phyloP scores from a whole-genome alignment of 2,329 filamentous ascomycete genomes.

The Escovopsis sp. region DNA sequence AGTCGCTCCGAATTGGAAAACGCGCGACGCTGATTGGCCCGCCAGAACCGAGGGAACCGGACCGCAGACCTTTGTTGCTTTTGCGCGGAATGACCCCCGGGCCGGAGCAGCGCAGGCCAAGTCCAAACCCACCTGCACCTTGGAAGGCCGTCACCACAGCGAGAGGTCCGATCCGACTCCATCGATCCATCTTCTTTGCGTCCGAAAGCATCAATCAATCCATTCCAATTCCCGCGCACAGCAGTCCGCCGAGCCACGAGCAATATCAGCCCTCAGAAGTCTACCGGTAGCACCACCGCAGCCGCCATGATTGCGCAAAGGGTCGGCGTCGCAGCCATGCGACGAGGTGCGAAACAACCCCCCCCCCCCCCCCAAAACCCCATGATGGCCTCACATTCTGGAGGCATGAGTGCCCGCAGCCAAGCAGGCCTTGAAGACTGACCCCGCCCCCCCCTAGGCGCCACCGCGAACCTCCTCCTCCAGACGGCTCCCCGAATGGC shows the following conservation, averaged over 20 bases:
- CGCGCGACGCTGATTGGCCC: slow-evolving; percentile 22
- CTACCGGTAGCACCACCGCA: no score
- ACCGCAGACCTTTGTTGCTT: no score
- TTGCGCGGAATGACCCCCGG: no score
- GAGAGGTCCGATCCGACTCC: no score
- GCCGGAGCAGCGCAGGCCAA: no score
- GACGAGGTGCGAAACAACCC: slow-evolving; percentile 33
- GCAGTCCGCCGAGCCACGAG: no score
- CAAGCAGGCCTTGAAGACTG: not conserved
- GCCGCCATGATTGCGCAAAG: slow-evolving; percentile 40
- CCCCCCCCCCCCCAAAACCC: slow-evolving; percentile 2
- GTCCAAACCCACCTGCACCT: slow-evolving; percentile 6
- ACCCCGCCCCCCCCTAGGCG: slow-evolving; percentile 13
- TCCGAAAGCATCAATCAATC: no score
- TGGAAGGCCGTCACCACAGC: slow-evolving; percentile 9
- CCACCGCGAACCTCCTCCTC: slow-evolving; percentile 29
- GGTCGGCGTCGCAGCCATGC: slow-evolving; percentile 43
- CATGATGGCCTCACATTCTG: no score
- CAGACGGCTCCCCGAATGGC: slow-evolving; percentile 33
- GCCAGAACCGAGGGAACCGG: slow-evolving; percentile 30
- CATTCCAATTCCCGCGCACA: no score
- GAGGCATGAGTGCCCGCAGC: slow-evolving; percentile 5
- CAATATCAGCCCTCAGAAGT: no score
- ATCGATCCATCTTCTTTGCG: no score
- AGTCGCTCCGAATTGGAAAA: slow-evolving; percentile 15